These are phyloP conservation scores for Prunella vulgaris DNA, from an alignment of 257 asterid species.

Conservation along the genomic window DNA sequence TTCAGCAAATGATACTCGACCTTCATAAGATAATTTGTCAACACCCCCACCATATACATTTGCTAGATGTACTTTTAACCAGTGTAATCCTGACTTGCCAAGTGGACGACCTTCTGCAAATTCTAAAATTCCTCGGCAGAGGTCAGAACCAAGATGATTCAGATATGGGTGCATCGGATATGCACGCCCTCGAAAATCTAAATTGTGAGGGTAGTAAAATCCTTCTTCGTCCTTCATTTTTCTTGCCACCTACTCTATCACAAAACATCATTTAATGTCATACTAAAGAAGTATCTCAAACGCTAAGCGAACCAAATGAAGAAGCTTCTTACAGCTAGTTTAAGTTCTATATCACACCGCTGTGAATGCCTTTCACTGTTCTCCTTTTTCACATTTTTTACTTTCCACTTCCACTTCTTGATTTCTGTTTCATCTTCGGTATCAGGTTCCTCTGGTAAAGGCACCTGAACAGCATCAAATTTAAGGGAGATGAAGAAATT, in stretches of 20 bases:
- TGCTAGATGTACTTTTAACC: conserved; percentile 90
- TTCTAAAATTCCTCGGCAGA: conserved; percentile 91
- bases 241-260: conserved; percentile 79
- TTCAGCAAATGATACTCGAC: conserved; percentile 71
- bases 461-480: conserved; percentile 44
- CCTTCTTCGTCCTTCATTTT: conserved; percentile 98
- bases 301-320: conserved; percentile 4
- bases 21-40: conserved; percentile 82
- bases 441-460: conserved; percentile 80
- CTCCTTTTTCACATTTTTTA: conserved; percentile 55
- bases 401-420: conserved; percentile 90
- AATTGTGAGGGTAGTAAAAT: conserved; percentile 90
- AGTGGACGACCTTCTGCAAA: conserved; percentile 97
- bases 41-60: conserved; percentile 88
- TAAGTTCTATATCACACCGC: conserved; percentile 92
- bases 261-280: conserved; percentile 16
- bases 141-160: conserved; percentile 96
- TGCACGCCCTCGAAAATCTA: conserved; percentile 98
- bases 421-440: conserved; percentile 68
- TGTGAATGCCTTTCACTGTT: conserved; percentile 90
- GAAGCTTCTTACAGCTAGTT: conserved; percentile 78
- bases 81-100: conserved; percentile 76
- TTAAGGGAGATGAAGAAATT: conserved; percentile 9
- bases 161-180: conserved; percentile 99
- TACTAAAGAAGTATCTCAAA: not conserved